Conservation (phyloP, 1,284 basidiomycete genomes). For the Fomitopsis betulina region DNA sequence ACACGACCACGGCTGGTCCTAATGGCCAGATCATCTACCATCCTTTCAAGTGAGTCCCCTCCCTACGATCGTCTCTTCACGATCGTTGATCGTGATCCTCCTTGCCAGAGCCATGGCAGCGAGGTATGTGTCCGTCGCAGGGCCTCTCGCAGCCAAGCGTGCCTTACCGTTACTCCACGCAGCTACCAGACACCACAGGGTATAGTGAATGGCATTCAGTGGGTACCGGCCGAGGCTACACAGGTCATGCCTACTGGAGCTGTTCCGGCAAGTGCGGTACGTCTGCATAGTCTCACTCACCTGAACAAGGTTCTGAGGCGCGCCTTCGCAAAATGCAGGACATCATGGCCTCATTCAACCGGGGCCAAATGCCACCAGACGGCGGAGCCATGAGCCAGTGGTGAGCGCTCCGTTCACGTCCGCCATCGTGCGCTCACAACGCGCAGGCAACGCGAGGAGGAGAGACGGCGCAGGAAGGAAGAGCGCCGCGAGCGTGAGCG, state of each 20-base stretch:
- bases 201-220: constrained; percentile 66
- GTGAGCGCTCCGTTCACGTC: constrained; percentile 1
- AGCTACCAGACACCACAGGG: constrained; percentile 72
- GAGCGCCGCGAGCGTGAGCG: constrained; percentile 41
- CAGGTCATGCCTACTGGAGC: constrained; percentile 53
- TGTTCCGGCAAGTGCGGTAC: constrained; percentile 51
- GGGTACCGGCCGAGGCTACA: constrained; percentile 68
- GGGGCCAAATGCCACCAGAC: constrained; percentile 22
- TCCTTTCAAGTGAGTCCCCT: constrained; percentile 56
- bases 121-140: constrained; percentile 39
- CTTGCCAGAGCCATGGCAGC: constrained; percentile 56
- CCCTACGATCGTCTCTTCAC: constrained; percentile 2
- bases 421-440: background rate
- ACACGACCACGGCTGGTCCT: constrained; percentile 53
- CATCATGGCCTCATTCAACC: constrained; percentile 52
- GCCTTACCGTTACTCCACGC: background rate
- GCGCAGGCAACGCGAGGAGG: constrained; percentile 53
- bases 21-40: constrained; percentile 63
- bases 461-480: constrained; percentile 46
- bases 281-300: constrained; percentile 10
- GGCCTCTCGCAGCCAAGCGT: background rate
- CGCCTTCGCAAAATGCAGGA: constrained; percentile 35
- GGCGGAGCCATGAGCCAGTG: constrained; percentile 8
- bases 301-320: background rate
- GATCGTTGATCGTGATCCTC: constrained; percentile 3